Percentiles rank a stretch among this genome's conserved stretches.
Evolutionary conservation across 1,139 yeast genomes (phyloP).

Genomic region (Taphrina wiesneri): DNA sequence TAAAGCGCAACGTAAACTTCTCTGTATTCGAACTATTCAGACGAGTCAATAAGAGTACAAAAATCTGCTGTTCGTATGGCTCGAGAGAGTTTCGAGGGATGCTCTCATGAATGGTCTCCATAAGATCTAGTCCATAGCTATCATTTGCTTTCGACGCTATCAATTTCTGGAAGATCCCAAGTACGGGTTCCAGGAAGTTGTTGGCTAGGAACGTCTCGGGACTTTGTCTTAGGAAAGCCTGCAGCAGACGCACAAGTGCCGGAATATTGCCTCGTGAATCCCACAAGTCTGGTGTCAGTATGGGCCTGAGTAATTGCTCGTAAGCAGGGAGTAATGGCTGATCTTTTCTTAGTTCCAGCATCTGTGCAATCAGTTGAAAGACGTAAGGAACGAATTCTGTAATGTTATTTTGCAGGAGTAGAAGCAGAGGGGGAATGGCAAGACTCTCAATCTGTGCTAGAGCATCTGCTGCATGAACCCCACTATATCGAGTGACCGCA

Average conservation of each 20-base stretch:
- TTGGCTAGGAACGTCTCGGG: conserved; percentile 49
- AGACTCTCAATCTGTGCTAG: conserved; percentile 51
- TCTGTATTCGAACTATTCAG: conserved; percentile 80
- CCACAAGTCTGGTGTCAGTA: conserved; percentile 88
- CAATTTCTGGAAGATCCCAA: conserved; percentile 95
- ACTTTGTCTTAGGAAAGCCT: conserved; percentile 69
- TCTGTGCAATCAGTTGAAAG: conserved; percentile 79
- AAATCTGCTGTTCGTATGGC: conserved; percentile 69
- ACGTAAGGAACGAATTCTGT: conserved; percentile 93
- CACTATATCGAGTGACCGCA: conserved; percentile 60
- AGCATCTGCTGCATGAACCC: conserved; percentile 37
- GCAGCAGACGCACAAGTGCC: conserved; percentile 77
- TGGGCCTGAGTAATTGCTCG: conserved; percentile 69
- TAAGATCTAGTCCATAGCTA: conserved; percentile 75
- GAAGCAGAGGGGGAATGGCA: conserved; percentile 67
- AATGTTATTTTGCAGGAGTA: conserved; percentile 75
- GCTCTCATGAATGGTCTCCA: conserved; percentile 65
- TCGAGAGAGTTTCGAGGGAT: conserved; percentile 56
- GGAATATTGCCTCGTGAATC: conserved; percentile 91
- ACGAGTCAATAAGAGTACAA: conserved; percentile 73
- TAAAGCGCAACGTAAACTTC: conserved; percentile 62
- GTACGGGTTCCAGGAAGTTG: conserved; percentile 61
- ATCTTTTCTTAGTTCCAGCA: conserved; percentile 59
- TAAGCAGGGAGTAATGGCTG: conserved; percentile 62
- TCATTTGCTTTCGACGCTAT: conserved; percentile 84